Base-by-base conservation (phyloP, 2,329 filamentous ascomycete species). In the Diaporthe sp. region DNA sequence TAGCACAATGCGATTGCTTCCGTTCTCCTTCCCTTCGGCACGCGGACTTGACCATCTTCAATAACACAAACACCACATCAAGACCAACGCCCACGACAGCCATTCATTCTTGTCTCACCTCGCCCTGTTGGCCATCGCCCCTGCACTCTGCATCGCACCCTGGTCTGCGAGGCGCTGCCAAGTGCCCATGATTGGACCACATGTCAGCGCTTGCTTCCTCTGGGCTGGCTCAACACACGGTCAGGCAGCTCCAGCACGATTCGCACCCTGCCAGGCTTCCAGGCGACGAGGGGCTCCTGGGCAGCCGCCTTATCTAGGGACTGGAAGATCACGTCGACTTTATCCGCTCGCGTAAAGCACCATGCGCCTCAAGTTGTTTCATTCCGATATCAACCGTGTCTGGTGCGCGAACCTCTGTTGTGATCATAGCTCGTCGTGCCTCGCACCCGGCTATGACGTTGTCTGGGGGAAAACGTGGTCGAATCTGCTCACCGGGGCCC, bases 181-280 rank as follows among this genome's bases (percentile, higher is more conserved):
- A 51, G 44, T 66, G 25, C 30, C 32, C 13, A 10, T 37, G 44
- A 66, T 51, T 66, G 63, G 63, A 19, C 63, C 63, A 66, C 63
- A 51, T 66, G 63, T 66, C 63, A 66, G 42, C 44, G 61, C 61
- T 15, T 50, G 12, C 27, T 35, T 51, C 37, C 61, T 25, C 42
- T 10, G 27, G 42, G 25, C 30, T 37, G 10, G 42, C 42, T 12
- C 15, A 37, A 15, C 61, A 51, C 30, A 66, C 22, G n/a, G n/a
- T 25, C 59, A 65, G 59, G 59, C 59, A 47, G 39, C 19, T 50
- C 27, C 27, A 30, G 39, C 39, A 65, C 44, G 4, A 27, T 51
- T 30, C 1, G 44, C 63, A 66, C 44, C 63, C 63, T 51, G 30
- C 13, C 44, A 51, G 42, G 32, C 42, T 25, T n/a, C 7, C 35